phyloP scores from a whole-genome alignment of 1,284 basidiomycete genomes.

The Tylopilus sp. region DNA sequence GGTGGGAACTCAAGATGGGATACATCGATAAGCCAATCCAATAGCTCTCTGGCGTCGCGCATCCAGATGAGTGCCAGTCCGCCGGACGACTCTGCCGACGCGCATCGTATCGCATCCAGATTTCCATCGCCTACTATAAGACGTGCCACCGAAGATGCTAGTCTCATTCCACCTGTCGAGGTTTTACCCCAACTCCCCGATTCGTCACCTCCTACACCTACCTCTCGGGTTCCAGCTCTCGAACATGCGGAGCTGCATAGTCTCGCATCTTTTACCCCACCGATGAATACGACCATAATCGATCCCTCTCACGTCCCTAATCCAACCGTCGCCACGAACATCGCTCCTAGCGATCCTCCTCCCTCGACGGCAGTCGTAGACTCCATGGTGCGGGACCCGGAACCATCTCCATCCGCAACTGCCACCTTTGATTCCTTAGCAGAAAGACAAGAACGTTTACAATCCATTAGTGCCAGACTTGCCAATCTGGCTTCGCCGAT shows the following conservation, averaged over 20 bases:
- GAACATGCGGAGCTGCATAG: not conserved
- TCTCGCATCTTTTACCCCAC: not conserved
- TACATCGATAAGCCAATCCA: constrained; percentile 9
- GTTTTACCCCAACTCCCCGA: constrained; percentile 18
- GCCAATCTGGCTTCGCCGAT: constrained; percentile 8
- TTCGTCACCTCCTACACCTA: constrained; percentile 15
- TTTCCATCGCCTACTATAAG: not conserved
- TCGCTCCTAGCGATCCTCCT: not conserved
- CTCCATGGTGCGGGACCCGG: not conserved
- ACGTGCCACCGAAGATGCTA: not conserved
- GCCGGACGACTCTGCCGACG: constrained; percentile 1
- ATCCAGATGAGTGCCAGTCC: constrained; percentile 22
- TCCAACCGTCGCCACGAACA: not conserved
- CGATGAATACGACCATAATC: not conserved
- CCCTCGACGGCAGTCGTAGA: constrained; percentile 1
- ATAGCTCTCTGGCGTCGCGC: constrained; percentile 23
- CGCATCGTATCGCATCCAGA: not conserved
- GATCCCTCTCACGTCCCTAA: constrained; percentile 1
- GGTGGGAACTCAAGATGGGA: not conserved
- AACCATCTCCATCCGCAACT: not conserved
- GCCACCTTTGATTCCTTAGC: constrained; percentile 10
- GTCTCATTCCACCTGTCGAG: constrained; percentile 32
- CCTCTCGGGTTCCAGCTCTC: constrained; percentile 5
- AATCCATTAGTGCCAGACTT: constrained; percentile 18
- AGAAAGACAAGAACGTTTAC: constrained; percentile 15